Evolutionary conservation across 345 rosid species (phyloP), one percentile per base, ranked within the genome.

Genomic region (Sisymbrium altissimum): DNA sequence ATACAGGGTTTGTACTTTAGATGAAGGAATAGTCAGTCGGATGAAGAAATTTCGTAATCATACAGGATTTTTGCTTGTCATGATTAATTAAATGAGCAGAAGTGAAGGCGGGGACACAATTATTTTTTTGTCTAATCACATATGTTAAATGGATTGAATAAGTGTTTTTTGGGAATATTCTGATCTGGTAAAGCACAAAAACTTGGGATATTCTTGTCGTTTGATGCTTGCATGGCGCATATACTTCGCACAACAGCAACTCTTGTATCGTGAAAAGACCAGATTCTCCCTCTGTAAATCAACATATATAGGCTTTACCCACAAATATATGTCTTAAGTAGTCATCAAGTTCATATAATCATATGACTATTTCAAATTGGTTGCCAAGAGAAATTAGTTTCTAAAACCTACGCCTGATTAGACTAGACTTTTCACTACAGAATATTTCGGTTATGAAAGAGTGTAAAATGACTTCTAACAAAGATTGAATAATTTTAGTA

Each of bases 221-320:
- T 69, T 67, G 81, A 72, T 72, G 49, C 78, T 72, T 72, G 74
- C 59, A 40, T 72, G 57, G 78, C 25, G 78, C 25, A 78, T 78
- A 78, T 72, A 66, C 81, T 61, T 65, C 43, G 9, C 30, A 56
- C 67, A 36, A 6, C 44, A 55, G 3, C 49, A 25, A 45, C 50
- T 10, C 39, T 15, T 9, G 11, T 13, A 11, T n/a, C 30, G 0
- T 0, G 3, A 6, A 46, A 69, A 25, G 48, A 77, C 80, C 38
- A 70, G 38, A 63, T 21, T 70, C 3, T 29, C 80, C 80, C 66
- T 55, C 38, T 1, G 1, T 10, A 56, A 35, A 30, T 1, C 23
- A 52, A 19, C 32, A 25, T 6, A 53, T 14, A 10, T 23, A 23
- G 5, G 3, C 13, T 30, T 29, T 55, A 53, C 35, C 18, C 6